Evolutionary conservation across 106 monocot genomes (phyloP).

Genomic region (Triglochin maritima): DNA sequence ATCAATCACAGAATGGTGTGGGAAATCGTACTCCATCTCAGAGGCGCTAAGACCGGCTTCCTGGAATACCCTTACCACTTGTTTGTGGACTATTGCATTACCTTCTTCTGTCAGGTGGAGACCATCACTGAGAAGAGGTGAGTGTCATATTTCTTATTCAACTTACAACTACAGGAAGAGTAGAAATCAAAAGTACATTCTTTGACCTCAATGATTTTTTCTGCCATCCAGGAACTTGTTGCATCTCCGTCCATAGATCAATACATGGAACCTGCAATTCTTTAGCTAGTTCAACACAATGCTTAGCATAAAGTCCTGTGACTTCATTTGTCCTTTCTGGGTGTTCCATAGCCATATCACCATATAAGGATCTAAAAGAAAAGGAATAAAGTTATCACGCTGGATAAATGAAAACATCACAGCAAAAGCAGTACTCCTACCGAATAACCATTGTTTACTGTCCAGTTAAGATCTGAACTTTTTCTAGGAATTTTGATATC

Average conservation of each 20-base stretch:
- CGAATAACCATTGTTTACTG: no score
- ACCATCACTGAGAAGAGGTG: slow-evolving; percentile 45
- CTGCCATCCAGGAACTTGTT: slow-evolving; percentile 68
- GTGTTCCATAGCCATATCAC: slow-evolving; percentile 57
- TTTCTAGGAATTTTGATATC: no score
- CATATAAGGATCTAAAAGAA: slow-evolving; percentile 51
- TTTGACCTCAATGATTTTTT: slow-evolving; percentile 69
- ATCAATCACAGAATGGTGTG: slow-evolving; percentile 64
- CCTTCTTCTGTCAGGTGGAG: slow-evolving; percentile 82
- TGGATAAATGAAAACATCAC: background rate
- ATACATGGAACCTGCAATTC: slow-evolving; percentile 59
- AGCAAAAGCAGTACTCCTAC: background rate
- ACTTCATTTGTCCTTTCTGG: slow-evolving; percentile 91
- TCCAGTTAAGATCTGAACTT: no score
- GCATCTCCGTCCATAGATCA: slow-evolving; percentile 75
- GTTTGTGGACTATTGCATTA: slow-evolving; percentile 56
- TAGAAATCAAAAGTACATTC: background rate
- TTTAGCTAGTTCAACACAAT: slow-evolving; percentile 57
- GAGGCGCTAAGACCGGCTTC: slow-evolving; percentile 35
- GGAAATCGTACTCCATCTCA: slow-evolving; percentile 74
- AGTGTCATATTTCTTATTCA: background rate
- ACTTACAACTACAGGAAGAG: background rate
- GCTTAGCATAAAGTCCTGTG: slow-evolving; percentile 61
- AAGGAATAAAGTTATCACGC: background rate
- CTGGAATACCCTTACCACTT: slow-evolving; percentile 41